Evolutionary conservation across 1,139 yeast genomes (phyloP).

Genomic region (Saccharomyces hybrid): DNA sequence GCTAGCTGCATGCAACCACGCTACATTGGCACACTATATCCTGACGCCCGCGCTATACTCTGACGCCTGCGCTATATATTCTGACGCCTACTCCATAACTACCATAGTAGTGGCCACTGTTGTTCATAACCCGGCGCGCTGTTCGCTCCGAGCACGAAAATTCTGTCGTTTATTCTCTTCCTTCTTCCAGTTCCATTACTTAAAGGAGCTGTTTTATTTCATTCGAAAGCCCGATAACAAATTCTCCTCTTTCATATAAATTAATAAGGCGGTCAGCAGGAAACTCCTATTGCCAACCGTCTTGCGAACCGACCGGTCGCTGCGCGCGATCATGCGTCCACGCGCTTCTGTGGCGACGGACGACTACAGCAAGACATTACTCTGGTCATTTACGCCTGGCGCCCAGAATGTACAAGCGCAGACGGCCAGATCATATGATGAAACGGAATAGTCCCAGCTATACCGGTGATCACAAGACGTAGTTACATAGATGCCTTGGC

Average conservation of each 20-base stretch:
- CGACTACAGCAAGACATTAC: neutral
- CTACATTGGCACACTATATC: neutral
- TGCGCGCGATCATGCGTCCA: neutral
- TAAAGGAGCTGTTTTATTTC: neutral
- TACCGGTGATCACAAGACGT: neutral
- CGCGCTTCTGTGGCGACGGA: neutral
- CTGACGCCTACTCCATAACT: neutral
- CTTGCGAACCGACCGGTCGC: neutral
- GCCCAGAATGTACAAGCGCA: neutral
- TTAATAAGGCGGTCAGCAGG: neutral
- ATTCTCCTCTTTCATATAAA: neutral
- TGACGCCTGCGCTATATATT: neutral
- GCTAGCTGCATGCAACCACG: neutral
- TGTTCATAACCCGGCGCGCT: neutral
- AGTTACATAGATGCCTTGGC: slow-evolving; percentile 12
- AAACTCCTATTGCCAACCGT: neutral
- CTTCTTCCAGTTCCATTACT: neutral
- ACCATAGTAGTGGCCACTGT: neutral
- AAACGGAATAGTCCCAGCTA: neutral
- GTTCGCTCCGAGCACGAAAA: neutral
- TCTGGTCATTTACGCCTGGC: neutral
- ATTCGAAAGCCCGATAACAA: neutral
- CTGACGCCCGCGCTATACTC: neutral
- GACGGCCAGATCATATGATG: neutral
- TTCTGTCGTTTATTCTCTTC: neutral